Evolutionary conservation across 257 asterid species (phyloP).

Genomic region (Agastache rugosa): DNA sequence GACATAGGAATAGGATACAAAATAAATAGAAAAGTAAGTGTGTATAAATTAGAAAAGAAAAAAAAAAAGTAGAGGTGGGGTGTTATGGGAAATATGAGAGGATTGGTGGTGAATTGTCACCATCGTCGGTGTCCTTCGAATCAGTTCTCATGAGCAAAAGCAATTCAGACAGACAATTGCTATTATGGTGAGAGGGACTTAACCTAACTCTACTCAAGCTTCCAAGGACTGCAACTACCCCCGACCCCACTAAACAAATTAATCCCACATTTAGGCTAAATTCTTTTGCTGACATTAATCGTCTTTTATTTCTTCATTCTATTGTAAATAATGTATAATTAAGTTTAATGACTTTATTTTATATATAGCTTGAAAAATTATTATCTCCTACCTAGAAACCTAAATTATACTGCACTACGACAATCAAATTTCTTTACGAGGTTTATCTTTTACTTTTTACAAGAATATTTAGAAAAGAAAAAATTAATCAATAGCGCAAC

Average conservation of each 20-base stretch:
- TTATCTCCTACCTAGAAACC: no score
- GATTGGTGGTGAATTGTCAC: conserved; percentile 65
- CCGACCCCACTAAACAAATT: not conserved
- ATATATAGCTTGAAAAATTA: no score
- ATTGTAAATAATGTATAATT: no score
- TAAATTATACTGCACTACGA: no score
- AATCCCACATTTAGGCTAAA: no score
- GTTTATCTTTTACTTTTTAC: conserved; percentile 21
- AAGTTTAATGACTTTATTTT: no score
- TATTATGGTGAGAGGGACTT: conserved; percentile 75
- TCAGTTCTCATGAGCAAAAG: conserved; percentile 67
- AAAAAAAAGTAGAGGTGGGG: not conserved
- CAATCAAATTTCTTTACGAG: conserved; percentile 29
- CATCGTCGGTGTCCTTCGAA: conserved; percentile 72
- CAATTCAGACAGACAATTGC: conserved; percentile 52
- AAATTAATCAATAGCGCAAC: not conserved
- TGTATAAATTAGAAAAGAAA: not conserved
- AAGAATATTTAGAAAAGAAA: not conserved
- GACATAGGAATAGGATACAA: not conserved
- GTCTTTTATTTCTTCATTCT: no score
- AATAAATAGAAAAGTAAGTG: not conserved
- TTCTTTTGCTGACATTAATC: no score
- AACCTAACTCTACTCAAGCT: conserved; percentile 53
- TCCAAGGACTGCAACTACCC: conserved; percentile 25
- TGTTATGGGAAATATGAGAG: conserved; percentile 48